Base-by-base conservation (phyloP, 148 eudicot species). In the Fallopia convolvulus region DNA sequence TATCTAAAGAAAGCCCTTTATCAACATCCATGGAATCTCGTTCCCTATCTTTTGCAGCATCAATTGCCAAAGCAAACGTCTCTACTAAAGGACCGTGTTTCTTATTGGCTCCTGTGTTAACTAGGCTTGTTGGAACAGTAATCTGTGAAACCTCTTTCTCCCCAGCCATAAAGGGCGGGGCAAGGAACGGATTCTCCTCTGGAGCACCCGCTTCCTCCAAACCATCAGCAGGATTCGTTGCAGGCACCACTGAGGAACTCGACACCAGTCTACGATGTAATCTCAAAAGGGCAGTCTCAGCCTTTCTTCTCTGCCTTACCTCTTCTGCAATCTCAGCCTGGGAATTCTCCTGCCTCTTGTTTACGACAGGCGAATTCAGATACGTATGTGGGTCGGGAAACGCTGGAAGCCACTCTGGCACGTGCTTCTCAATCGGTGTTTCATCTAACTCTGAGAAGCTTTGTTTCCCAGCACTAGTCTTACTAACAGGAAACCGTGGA, bases 341-440 rank as follows among this genome's bases (percentile, higher is more conserved):
- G 56, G 63, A 2, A 8, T 55, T 75, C 76, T 79, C 79, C 77
- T 66, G 26, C 83, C 82, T 14, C 55, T 76, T 13, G 18, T 71
- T 40, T 13, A 30, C 23, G 72, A 13, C 66, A 39, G 20, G 78
- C 52, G 77, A 75, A 23, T 72, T 63, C 32, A 50, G 49, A 60
- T 71, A 76, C 9, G 78, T 84, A 44, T 79, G 74, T 14, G 83
- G 79, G 74, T 77, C 85, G 32, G 98, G 98, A 75, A 94, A 88
- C n/a, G 76, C 81, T 7, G 98, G 97, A 84, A 94, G 84, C 98
- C 97, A 94, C 0, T 48, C 20, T 1, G 98, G 97, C 30, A 94
- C 83, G 83, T 92, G 96, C 8, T 87, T 90, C 48, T 75, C 82
- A 2, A 82, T 89, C 0, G 89, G 82, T 30, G 48, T 76, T 79